These are phyloP conservation scores for Apiotrichum mycotoxinovorans DNA, from an alignment of 1,284 basidiomycete species.

Conservation along the genomic window DNA sequence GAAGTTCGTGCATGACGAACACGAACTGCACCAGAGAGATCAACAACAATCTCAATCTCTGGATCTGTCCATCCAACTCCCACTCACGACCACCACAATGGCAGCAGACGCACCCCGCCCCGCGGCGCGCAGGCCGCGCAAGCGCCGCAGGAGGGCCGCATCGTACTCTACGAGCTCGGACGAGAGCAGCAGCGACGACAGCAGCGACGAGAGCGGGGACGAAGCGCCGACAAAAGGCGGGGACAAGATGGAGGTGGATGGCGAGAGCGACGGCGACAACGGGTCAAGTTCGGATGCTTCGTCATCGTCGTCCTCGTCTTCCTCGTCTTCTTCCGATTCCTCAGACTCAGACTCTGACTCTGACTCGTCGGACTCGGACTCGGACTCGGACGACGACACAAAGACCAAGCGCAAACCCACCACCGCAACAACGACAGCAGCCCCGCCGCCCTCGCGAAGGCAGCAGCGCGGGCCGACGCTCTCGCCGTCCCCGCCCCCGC, in stretches of 20 bases:
- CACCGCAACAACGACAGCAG: slow-evolving; percentile 4
- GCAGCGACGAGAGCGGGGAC: slow-evolving; percentile 27
- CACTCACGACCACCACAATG: slow-evolving; percentile 6
- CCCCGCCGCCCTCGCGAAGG: neutral
- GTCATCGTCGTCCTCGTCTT: slow-evolving; percentile 12
- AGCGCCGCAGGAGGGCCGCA: slow-evolving; percentile 37
- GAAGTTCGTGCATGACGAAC: neutral
- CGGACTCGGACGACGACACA: slow-evolving; percentile 25
- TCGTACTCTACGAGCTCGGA: slow-evolving; percentile 33
- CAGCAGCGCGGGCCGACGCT: slow-evolving; percentile 18
- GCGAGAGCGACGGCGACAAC: neutral
- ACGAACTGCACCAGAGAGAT: neutral
- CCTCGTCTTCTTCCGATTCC: slow-evolving; percentile 20
- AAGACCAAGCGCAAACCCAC: slow-evolving; percentile 8
- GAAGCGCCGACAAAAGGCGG: neutral
- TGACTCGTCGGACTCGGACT: slow-evolving; percentile 29
- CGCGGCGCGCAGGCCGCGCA: slow-evolving; percentile 21
- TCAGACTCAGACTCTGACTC: slow-evolving; percentile 18
- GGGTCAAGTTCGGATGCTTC: slow-evolving; percentile 8
- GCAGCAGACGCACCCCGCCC: slow-evolving; percentile 13
- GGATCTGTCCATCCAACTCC: neutral
- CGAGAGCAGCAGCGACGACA: slow-evolving; percentile 12
- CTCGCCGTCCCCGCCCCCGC: slow-evolving; percentile 23
- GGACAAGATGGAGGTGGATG: slow-evolving; percentile 28
- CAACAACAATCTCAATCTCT: slow-evolving; percentile 3